Evolutionary conservation across 805 yeast species (phyloP).

Genomic region (Candida quercuum): DNA sequence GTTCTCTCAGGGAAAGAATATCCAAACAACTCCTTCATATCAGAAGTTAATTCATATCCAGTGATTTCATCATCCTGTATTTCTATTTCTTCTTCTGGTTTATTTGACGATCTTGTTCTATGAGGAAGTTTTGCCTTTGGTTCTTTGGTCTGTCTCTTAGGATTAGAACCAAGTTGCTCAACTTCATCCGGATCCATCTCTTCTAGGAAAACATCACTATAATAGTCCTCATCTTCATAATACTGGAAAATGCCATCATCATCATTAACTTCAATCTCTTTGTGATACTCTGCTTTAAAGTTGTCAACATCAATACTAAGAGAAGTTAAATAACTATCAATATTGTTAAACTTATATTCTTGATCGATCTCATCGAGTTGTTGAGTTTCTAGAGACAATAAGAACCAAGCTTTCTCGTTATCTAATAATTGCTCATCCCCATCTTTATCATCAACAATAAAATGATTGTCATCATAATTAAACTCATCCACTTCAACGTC

Average conservation of each 20-base stretch:
- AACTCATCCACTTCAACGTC: background rate
- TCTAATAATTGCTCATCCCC: background rate
- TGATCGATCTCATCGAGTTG: background rate
- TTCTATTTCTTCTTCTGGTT: too few relatives aligned
- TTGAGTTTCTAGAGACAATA: background rate
- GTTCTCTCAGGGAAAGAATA: slow-evolving; percentile 5
- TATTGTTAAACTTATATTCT: background rate
- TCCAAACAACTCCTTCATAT: slow-evolving; percentile 8
- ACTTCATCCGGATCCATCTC: slow-evolving; percentile 1
- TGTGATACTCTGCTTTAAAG: too few relatives aligned
- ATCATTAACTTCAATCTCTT: background rate
- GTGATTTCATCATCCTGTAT: background rate
- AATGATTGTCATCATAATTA: background rate
- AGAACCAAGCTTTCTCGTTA: background rate
- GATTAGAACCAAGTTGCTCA: background rate
- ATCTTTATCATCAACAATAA: background rate
- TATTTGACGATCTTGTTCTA: too few relatives aligned
- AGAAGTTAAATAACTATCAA: background rate
- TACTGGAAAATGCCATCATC: too few relatives aligned
- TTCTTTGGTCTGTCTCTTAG: too few relatives aligned
- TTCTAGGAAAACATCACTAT: slow-evolving; percentile 4
- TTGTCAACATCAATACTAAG: background rate
- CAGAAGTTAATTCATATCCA: slow-evolving; percentile 7
- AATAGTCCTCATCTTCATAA: slow-evolving; percentile 5
- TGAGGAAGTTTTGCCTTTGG: too few relatives aligned